These are phyloP conservation scores for Microthyrium microscopicum DNA, from an alignment of 2,329 filamentous ascomycete species.

Conservation along the genomic window DNA sequence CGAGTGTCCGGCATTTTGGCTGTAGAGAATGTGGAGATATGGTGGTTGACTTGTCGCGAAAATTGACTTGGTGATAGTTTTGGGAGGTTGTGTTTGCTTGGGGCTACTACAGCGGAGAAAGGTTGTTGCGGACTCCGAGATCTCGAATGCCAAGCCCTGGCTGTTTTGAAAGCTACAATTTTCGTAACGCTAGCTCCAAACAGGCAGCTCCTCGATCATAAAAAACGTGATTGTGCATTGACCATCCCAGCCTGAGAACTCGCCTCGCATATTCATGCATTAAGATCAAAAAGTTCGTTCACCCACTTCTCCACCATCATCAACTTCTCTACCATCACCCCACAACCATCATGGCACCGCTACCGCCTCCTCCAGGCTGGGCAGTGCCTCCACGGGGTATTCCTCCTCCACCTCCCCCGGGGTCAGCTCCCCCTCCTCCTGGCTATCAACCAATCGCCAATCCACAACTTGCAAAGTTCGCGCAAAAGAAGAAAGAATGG, in stretches of 20 bases:
- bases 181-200: too few species aligned
- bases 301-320: not conserved
- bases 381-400: slow-evolving; percentile 28
- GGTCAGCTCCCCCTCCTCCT: slow-evolving; percentile 55
- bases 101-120: not conserved
- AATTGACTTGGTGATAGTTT: not conserved
- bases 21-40: not conserved
- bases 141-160: not conserved
- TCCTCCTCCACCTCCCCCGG: slow-evolving; percentile 24
- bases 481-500: slow-evolving; percentile 99
- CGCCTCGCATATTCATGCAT: not conserved
- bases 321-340: not conserved
- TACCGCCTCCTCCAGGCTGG: slow-evolving; percentile 54
- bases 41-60: slow-evolving; percentile 2
- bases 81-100: slow-evolving; percentile 1
- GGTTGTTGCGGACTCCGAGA: not conserved
- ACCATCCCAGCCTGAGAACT: not conserved
- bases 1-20: slow-evolving; percentile 8
- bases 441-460: slow-evolving; percentile 69
- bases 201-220: too few species aligned
- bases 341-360: slow-evolving; percentile 32
- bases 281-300: not conserved
- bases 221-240: too few species aligned
- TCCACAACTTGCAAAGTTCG: slow-evolving; percentile 80
- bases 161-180: too few species aligned